Percentiles rank a stretch among this genome's conserved stretches.
These are phyloP conservation scores for Rhodosporidiobolus sp. DNA, from an alignment of 768 basidiomycete genomes.

Conservation along the genomic window DNA sequence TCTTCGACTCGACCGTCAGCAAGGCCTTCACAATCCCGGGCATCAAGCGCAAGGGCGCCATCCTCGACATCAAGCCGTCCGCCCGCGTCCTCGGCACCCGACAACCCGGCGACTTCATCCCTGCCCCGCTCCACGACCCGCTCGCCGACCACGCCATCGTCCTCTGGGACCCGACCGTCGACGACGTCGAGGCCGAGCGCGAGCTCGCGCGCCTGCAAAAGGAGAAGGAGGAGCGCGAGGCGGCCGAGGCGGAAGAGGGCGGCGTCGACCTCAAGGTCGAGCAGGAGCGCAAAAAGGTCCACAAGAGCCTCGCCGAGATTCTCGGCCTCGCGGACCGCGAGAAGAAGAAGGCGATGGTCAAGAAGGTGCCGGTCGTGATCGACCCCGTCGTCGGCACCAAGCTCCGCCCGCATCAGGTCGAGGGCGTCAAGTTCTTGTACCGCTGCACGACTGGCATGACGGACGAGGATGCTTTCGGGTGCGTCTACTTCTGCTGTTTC, in stretches of 20 bases:
- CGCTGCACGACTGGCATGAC: slow-evolving; percentile 91
- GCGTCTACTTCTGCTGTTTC: slow-evolving; percentile 1
- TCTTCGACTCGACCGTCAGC: slow-evolving; percentile 59
- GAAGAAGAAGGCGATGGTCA: slow-evolving; percentile 63
- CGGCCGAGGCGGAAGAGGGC: slow-evolving; percentile 48
- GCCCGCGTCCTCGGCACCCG: slow-evolving; percentile 70
- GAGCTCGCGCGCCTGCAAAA: slow-evolving; percentile 66
- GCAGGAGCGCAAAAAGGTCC: slow-evolving; percentile 63
- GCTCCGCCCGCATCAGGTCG: slow-evolving; percentile 93
- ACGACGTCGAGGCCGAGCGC: slow-evolving; percentile 84
- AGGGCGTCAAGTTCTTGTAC: slow-evolving; percentile 98
- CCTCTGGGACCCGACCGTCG: slow-evolving; percentile 91
- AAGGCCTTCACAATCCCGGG: slow-evolving; percentile 76
- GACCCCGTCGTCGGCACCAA: slow-evolving; percentile 83
- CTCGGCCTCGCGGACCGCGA: slow-evolving; percentile 69
- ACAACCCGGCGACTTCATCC: slow-evolving; percentile 71
- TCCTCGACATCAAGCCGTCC: slow-evolving; percentile 30
- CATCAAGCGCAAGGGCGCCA: slow-evolving; percentile 44
- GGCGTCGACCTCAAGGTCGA: slow-evolving; percentile 52
- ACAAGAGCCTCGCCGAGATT: slow-evolving; percentile 79
- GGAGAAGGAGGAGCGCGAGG: slow-evolving; percentile 65
- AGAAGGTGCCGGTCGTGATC: slow-evolving; percentile 94
- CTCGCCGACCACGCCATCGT: slow-evolving; percentile 98
- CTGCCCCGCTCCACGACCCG: slow-evolving; percentile 91
- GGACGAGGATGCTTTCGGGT: slow-evolving; percentile 71